Evolutionary conservation across 352 stramenopile genomes (phyloP).

Genomic region (Phytophthora chlamydospora): DNA sequence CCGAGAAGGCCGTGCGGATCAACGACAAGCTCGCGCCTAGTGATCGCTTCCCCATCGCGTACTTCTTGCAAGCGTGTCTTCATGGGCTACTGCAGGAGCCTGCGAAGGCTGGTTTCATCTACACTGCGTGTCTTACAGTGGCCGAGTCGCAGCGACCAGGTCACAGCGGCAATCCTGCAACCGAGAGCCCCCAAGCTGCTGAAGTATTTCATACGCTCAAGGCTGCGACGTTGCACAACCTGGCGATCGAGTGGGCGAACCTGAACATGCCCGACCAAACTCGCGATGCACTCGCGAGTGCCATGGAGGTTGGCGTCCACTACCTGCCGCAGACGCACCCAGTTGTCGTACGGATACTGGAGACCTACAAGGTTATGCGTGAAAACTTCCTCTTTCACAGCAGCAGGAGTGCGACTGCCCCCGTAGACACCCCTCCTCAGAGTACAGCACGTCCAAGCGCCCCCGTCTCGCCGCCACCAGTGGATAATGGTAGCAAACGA

Average conservation of each 20-base stretch:
- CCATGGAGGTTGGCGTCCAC: constrained; percentile 70
- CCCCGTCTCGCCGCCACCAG: constrained; percentile 7
- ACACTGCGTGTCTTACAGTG: constrained; percentile 57
- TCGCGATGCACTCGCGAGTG: constrained; percentile 56
- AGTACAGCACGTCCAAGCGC: constrained; percentile 1
- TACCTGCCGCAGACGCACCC: constrained; percentile 57
- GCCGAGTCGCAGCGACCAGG: constrained; percentile 40
- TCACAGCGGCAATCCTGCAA: constrained; percentile 3
- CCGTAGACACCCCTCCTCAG: neutral
- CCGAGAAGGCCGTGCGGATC: constrained; percentile 63
- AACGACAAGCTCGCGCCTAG: constrained; percentile 58
- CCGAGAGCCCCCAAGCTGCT: constrained; percentile 25
- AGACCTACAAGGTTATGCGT: constrained; percentile 76
- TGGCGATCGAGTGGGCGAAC: constrained; percentile 76
- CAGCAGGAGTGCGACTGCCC: constrained; percentile 9
- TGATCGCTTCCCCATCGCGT: constrained; percentile 66
- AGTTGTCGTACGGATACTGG: constrained; percentile 57
- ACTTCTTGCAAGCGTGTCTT: constrained; percentile 65
- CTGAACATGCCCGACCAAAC: constrained; percentile 66
- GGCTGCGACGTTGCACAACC: constrained; percentile 69
- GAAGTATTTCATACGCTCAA: constrained; percentile 60
- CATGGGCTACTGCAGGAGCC: constrained; percentile 62
- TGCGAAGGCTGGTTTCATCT: constrained; percentile 69
- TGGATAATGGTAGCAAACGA: constrained; percentile 19
- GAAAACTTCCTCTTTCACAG: constrained; percentile 66